These are phyloP conservation scores for Penicillium dipodomyicola DNA, from an alignment of 495 filamentous ascomycete genomes.

Conservation along the genomic window DNA sequence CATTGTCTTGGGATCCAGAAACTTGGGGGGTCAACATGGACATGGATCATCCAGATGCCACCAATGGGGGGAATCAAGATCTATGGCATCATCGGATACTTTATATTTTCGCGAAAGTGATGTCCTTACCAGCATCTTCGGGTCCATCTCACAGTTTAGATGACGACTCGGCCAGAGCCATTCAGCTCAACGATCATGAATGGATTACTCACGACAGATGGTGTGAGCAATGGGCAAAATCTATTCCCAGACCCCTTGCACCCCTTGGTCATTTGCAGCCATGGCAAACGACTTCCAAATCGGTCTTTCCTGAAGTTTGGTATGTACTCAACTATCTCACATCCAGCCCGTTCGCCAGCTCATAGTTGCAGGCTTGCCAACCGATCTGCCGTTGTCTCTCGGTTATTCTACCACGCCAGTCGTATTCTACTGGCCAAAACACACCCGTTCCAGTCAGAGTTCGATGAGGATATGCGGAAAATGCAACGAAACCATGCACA, in stretches of 20 bases:
- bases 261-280: slow-evolving; percentile 74
- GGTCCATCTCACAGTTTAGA: slow-evolving; percentile 58
- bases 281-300: slow-evolving; percentile 64
- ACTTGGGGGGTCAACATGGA: slow-evolving; percentile 89
- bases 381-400: slow-evolving; percentile 72
- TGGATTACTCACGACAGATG: slow-evolving; percentile 72
- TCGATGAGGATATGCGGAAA: slow-evolving; percentile 59
- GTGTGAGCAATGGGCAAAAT: slow-evolving; percentile 78
- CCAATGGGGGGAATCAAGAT: slow-evolving; percentile 61
- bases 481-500: slow-evolving; percentile 70
- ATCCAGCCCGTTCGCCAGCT: slow-evolving; percentile 14
- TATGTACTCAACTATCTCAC: slow-evolving; percentile 38
- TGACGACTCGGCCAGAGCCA: slow-evolving; percentile 44
- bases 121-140: slow-evolving; percentile 72
- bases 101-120: slow-evolving; percentile 85
- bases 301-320: slow-evolving; percentile 86
- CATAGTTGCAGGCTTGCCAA: slow-evolving; percentile 66
- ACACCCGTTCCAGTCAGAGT: slow-evolving; percentile 63
- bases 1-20: slow-evolving; percentile 86
- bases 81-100: slow-evolving; percentile 89
- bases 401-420: slow-evolving; percentile 88
- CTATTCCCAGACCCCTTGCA: slow-evolving; percentile 79
- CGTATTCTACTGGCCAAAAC: slow-evolving; percentile 77
- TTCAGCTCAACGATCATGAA: slow-evolving; percentile 64
- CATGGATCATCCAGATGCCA: slow-evolving; percentile 49